Evolutionary conservation across 345 rosid genomes (phyloP), one percentile per base, ranked within the genome.

Genomic region (Cardamine occulta): DNA sequence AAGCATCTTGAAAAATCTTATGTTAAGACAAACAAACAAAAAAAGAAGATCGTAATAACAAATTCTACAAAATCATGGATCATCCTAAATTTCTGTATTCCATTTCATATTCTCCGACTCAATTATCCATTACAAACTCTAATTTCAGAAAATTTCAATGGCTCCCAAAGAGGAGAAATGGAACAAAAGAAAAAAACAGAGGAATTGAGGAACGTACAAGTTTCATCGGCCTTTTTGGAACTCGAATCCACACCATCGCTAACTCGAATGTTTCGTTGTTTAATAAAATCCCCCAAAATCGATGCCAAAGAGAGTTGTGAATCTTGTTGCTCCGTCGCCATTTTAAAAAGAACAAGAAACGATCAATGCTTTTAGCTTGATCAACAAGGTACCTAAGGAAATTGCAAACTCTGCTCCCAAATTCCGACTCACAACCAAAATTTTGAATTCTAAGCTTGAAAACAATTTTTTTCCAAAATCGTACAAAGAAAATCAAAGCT

Each of bases 201-300:
- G 64, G 45, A 47, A 31, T 35, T 13, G 69, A 68, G 0, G 39
- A 64, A 42, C 79, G 56, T 79, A 95, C 99, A 80, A 63, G 89
- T 81, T 82, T 95, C 97, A 44, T 90, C 96, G 3, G 73, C 77
- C 58, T 82, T 89, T 54, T 80, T 80, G 0, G 90, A 81, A 37
- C 75, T 82, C 68, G 84, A 79, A 81, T 79, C 82, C 34, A 80
- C 63, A 53, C 79, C 63, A 44, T 29, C 81, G 47, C 68, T 71
- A 52, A 72, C 68, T 64, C 70, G 78, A 47, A 80, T 57, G 57
- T 83, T 85, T 28, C 91, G 84, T 55, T 86, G 85, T 70, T 82
- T 82, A 72, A 90, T 83, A 67, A 92, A 83, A 58, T 84, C 97
- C 74, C 88, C 93, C 68, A 95, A 82, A 80, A 89, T 72, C 63